Conservation (phyloP, 2,329 filamentous ascomycete species). For the Ophiostoma sp. region DNA sequence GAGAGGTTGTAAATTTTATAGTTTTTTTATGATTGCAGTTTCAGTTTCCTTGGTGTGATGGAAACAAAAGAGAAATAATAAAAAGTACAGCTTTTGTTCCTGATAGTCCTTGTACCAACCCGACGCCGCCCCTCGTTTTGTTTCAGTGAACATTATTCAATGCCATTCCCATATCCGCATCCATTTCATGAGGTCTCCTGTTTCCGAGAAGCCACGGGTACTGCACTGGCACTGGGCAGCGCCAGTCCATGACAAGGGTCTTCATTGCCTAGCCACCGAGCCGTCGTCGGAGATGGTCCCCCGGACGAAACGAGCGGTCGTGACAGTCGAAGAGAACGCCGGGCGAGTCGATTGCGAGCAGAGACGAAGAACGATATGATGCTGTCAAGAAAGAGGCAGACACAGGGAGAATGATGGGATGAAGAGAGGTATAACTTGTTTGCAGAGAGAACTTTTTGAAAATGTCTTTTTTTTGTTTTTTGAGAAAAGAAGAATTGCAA, state of each 20-base stretch:
- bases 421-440: background rate
- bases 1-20: background rate
- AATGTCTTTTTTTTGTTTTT: constrained; percentile 11
- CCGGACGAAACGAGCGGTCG: too few species aligned
- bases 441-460: background rate
- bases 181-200: too few species aligned
- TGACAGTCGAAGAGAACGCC: too few species aligned
- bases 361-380: too few species aligned
- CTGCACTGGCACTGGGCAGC: too few species aligned
- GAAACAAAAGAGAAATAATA: background rate
- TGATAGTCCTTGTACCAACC: background rate
- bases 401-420: too few species aligned
- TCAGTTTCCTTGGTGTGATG: constrained; percentile 7
- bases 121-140: constrained; percentile 12
- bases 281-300: too few species aligned
- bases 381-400: background rate
- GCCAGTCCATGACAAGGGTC: too few species aligned
- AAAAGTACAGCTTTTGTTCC: constrained; percentile 6
- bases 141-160: background rate
- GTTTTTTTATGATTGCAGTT: constrained; percentile 17
- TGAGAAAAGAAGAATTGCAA: background rate
- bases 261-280: too few species aligned
- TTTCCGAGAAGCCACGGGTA: too few species aligned
- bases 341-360: too few species aligned
- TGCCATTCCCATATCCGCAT: background rate